These are phyloP conservation scores for Erysiphe pulchra DNA, from an alignment of 2,329 filamentous ascomycete genomes.

Conservation along the genomic window DNA sequence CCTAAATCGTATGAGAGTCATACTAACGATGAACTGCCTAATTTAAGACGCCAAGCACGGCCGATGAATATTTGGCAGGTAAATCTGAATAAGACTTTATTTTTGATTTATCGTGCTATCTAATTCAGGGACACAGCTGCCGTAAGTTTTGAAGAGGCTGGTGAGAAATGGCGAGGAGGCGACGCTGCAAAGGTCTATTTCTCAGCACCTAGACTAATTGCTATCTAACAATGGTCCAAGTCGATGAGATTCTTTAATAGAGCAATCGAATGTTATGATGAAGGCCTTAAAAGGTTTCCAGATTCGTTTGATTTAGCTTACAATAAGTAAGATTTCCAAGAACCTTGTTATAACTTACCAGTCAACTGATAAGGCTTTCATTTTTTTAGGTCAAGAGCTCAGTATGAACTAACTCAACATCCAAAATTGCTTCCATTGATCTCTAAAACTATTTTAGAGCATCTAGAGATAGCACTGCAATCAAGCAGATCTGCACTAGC, in stretches of 20 bases:
- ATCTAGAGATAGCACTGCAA: slow-evolving; percentile 31
- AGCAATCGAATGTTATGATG: slow-evolving; percentile 39
- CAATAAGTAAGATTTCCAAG: slow-evolving; percentile 31
- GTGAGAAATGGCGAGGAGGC: slow-evolving; percentile 49
- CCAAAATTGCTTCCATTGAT: slow-evolving; percentile 32
- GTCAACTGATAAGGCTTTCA: too few species aligned
- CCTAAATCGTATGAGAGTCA: too few species aligned
- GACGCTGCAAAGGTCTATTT: slow-evolving; percentile 30
- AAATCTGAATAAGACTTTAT: slow-evolving; percentile 1
- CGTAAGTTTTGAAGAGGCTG: slow-evolving; percentile 43
- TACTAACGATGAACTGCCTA: too few species aligned
- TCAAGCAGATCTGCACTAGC: slow-evolving; percentile 36
- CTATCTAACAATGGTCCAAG: slow-evolving; percentile 3
- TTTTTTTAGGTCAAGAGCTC: slow-evolving; percentile 30
- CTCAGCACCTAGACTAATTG: slow-evolving; percentile 1
- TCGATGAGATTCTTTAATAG: slow-evolving; percentile 28
- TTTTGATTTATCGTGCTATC: neutral
- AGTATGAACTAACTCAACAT: slow-evolving; percentile 45
- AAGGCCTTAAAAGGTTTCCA: slow-evolving; percentile 33
- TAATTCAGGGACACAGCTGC: slow-evolving; percentile 19
- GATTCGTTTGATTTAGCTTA: slow-evolving; percentile 44
- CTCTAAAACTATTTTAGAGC: slow-evolving; percentile 23
- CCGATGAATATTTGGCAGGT: slow-evolving; percentile 42
- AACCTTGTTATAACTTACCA: too few species aligned
- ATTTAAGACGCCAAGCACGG: slow-evolving; percentile 26